These are phyloP conservation scores for Fusarium sp. DNA, from an alignment of 2,329 filamentous ascomycete genomes.

Conservation along the genomic window DNA sequence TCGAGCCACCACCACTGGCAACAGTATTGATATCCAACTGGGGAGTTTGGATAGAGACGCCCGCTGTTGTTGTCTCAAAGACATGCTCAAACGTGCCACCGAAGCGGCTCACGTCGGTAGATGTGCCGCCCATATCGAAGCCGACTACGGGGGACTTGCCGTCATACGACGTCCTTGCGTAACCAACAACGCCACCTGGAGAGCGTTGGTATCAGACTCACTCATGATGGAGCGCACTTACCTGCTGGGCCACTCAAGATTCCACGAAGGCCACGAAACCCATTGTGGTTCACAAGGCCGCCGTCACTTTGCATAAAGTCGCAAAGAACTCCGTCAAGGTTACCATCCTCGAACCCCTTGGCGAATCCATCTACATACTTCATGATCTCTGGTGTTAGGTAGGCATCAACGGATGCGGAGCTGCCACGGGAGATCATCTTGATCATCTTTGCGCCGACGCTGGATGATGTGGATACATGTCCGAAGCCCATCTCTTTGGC, in stretches of 20 bases:
- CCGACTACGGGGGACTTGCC: conserved; percentile 81
- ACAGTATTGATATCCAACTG: conserved; percentile 89
- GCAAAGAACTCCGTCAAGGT: conserved; percentile 31
- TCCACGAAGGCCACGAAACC: conserved; percentile 78
- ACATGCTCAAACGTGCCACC: conserved; percentile 66
- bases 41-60: conserved; percentile 83
- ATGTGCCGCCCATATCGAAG: conserved; percentile 82
- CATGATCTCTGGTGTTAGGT: conserved; percentile 57
- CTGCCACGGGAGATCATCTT: conserved; percentile 60
- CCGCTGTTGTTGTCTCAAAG: conserved; percentile 84
- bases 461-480: conserved; percentile 37
- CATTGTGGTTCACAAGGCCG: conserved; percentile 68
- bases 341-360: conserved; percentile 51
- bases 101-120: conserved; percentile 76
- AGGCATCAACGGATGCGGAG: conserved; percentile 60
- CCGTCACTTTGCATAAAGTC: conserved; percentile 67
- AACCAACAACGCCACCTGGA: conserved; percentile 76
- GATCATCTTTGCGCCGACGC: conserved; percentile 50
- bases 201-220: no score
- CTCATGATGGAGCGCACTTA: no score
- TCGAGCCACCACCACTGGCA: conserved; percentile 81
- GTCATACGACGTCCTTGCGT: conserved; percentile 82
- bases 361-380: conserved; percentile 51
- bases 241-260: conserved; percentile 84
- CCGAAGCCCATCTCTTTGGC: conserved; percentile 55